Evolutionary conservation across 2,329 filamentous ascomycete genomes (phyloP).

Genomic region (Tolypocladium cylindrosporum): DNA sequence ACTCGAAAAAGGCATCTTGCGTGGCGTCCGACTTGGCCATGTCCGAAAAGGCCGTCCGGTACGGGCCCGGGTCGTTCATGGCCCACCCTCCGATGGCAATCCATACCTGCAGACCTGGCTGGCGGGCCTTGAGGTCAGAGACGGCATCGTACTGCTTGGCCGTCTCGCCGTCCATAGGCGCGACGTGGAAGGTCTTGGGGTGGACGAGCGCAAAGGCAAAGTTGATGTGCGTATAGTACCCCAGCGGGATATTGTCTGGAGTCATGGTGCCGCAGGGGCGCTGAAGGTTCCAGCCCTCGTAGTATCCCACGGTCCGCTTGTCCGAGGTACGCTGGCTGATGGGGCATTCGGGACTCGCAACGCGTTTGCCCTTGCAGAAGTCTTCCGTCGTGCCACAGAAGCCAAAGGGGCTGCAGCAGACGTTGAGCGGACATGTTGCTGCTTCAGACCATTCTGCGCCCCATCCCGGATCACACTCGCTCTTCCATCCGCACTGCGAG

Average conservation of each 20-base stretch:
- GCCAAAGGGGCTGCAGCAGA: constrained; percentile 16
- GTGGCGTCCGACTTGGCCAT: constrained; percentile 4
- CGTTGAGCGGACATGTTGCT: constrained; percentile 24
- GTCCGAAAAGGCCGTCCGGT: constrained; percentile 23
- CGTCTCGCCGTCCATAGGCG: constrained; percentile 4
- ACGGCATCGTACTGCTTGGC: background rate
- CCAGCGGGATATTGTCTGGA: constrained; percentile 15
- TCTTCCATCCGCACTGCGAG: constrained; percentile 13
- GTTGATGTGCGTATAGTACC: constrained; percentile 20
- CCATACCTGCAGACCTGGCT: background rate
- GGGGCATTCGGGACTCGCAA: background rate
- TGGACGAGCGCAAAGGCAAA: constrained; percentile 25
- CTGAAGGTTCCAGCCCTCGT: constrained; percentile 15
- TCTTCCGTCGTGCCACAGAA: background rate
- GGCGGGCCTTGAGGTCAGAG: background rate
- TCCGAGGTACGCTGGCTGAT: constrained; percentile 7
- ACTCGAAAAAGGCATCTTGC: background rate
- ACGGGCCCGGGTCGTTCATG: constrained; percentile 16
- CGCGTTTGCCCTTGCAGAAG: background rate
- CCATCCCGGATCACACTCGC: constrained; percentile 21
- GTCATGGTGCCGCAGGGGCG: constrained; percentile 11
- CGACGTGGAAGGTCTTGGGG: constrained; percentile 13
- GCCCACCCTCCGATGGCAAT: constrained; percentile 10
- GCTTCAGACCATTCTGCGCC: constrained; percentile 13
- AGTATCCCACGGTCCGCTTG: constrained; percentile 19